Conservation (phyloP, 2,329 filamentous ascomycete genomes). For the Elsinoe arachidis region DNA sequence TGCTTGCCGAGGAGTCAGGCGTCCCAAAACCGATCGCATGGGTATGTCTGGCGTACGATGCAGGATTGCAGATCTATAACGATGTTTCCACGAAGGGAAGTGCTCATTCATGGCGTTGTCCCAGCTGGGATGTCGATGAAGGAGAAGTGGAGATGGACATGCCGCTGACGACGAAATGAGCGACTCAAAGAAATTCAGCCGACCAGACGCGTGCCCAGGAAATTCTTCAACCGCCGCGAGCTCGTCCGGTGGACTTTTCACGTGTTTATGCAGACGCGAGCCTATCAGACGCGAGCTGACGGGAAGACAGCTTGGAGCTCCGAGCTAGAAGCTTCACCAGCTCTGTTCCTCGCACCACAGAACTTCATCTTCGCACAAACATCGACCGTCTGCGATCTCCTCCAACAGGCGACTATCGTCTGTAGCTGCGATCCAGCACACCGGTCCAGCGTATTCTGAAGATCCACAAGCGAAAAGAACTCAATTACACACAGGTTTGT, state of each 20-base stretch:
- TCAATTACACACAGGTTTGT: neutral
- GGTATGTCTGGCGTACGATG: neutral
- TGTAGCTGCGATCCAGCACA: neutral
- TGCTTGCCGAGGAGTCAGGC: neutral
- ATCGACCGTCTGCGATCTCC: neutral
- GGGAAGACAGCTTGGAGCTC: neutral
- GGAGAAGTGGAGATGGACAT: conserved; percentile 1
- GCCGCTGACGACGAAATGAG: neutral
- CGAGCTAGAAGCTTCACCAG: neutral
- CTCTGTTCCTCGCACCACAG: neutral
- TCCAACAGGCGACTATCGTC: neutral
- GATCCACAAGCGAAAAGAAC: neutral
- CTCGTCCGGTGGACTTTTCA: neutral
- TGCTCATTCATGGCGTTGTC: neutral
- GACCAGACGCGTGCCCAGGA: too few species aligned
- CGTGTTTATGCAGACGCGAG: neutral
- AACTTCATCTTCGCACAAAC: neutral
- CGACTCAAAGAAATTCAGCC: neutral
- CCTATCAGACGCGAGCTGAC: neutral
- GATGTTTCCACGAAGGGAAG: neutral
- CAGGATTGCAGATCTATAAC: conserved; percentile 2
- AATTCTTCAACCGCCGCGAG: neutral
- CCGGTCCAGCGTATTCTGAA: neutral
- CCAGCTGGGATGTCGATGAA: conserved; percentile 6
- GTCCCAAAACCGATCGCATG: neutral